Conservation (phyloP, 805 yeast species). For the Kazachstania africana region DNA sequence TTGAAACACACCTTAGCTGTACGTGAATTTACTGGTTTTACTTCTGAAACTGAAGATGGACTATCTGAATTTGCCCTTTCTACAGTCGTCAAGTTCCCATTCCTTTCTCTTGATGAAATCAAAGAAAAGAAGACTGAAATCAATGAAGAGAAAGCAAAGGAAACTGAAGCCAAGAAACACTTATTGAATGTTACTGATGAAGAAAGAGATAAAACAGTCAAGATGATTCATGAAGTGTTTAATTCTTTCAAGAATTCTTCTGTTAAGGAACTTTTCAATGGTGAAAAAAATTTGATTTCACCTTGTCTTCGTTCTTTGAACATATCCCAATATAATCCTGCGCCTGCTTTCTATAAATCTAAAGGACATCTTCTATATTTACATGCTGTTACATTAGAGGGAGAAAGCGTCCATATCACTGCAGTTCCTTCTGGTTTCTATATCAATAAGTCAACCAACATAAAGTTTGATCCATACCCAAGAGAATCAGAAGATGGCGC, state of each 20-base stretch:
- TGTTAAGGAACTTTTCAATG: constrained; percentile 9
- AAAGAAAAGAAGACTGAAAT: constrained; percentile 8
- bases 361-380: constrained; percentile 77
- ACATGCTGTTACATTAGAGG: constrained; percentile 66
- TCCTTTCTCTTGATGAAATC: constrained; percentile 15
- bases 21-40: constrained; percentile 26
- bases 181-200: constrained; percentile 19
- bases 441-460: constrained; percentile 56
- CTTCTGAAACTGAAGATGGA: constrained; percentile 22
- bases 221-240: constrained; percentile 16
- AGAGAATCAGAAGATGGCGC: constrained; percentile 19
- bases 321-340: constrained; percentile 80
- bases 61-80: constrained; percentile 24
- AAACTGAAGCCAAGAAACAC: constrained; percentile 11
- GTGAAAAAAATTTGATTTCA: constrained; percentile 15
- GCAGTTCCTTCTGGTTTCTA: constrained; percentile 71
- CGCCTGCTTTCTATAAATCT: constrained; percentile 46
- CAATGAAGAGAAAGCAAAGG: constrained; percentile 4
- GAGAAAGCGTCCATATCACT: constrained; percentile 67
- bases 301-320: constrained; percentile 46
- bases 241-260: constrained; percentile 10
- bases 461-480: constrained; percentile 57
- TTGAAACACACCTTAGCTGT: constrained; percentile 20
- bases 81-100: constrained; percentile 21
- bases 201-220: constrained; percentile 18